Base-by-base conservation (phyloP, 495 filamentous ascomycete species). In the Parachaetomium inaequale region DNA sequence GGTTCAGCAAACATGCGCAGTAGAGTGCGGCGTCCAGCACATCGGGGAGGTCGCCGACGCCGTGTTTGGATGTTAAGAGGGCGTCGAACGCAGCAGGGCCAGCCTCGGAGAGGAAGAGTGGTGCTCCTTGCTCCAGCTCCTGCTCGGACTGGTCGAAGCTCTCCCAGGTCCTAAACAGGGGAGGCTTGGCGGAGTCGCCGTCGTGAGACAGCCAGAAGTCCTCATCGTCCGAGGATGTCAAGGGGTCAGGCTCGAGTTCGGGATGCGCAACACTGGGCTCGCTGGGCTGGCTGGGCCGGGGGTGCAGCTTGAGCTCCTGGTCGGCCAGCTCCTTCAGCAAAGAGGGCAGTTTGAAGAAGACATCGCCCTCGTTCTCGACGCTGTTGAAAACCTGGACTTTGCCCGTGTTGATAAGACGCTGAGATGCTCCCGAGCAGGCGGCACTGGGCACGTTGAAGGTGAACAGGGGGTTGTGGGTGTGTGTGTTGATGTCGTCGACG, bases 91-190 rank as follows among this genome's bases (percentile, higher is more conserved):
- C 83, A 23, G 72, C 73, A 2, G 89, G 78, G 0, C 91, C 89
- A 14, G 88, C 85, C 71, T 97, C 93, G 4, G 86, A 90, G 34
- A 96, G 79, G 61, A 93, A 93, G 43, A 83, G 82, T 28, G 70
- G 66, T 0, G 63, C 28, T 3, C 15, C 14, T 2, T 23, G 56
- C 0, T 23, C 57, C 0, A 47, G 26, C 2, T 85, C 57, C 0
- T 51, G 26, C 2, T 85, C 81, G 17, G 65, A 65, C 58, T 43
- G 82, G 11, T 81, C 74, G 69, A 89, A 93, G 3, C 66, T 79
- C 59, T 95, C 90, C 92, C 92, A 96, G 25, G 84, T 89, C 64
- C 77, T 85, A 63, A 82, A 82, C 50, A 80, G 76, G 29, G 76
- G 70, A 28, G 72, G 59, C 46, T 65, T 68, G 25, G 70, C 66